Percentiles rank a stretch among this genome's conserved stretches.
phyloP scores from a whole-genome alignment of 257 asterid species.

The Linaria vulgaris region DNA sequence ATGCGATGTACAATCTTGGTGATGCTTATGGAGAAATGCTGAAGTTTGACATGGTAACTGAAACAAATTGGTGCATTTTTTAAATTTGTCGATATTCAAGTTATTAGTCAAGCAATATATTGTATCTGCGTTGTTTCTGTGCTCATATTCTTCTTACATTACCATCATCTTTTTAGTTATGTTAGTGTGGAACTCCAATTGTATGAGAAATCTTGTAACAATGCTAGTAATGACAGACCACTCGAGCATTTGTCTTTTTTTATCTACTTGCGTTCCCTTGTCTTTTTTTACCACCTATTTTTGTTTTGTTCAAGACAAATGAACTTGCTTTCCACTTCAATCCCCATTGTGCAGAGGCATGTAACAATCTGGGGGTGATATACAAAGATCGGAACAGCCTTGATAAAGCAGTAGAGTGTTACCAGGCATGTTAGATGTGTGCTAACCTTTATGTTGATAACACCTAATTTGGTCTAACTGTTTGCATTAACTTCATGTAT shows the following conservation, averaged over 20 bases:
- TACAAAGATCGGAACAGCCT: slow-evolving; percentile 98
- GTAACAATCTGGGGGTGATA: slow-evolving; percentile 98
- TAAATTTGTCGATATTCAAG: background rate
- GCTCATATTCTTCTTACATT: background rate
- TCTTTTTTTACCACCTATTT: background rate
- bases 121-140: background rate
- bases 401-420: slow-evolving; percentile 98
- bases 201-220: slow-evolving; percentile 10
- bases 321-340: slow-evolving; percentile 99
- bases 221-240: background rate
- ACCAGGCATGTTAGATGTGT: slow-evolving; percentile 65
- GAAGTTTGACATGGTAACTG: slow-evolving; percentile 94
- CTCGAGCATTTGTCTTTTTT: slow-evolving; percentile 9
- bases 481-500: slow-evolving; percentile 10
- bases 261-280: slow-evolving; percentile 11
- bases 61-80: background rate
- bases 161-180: background rate
- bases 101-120: background rate
- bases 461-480: slow-evolving; percentile 23
- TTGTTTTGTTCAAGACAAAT: slow-evolving; percentile 24
- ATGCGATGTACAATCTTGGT: slow-evolving; percentile 99
- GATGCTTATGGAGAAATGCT: slow-evolving; percentile 99
- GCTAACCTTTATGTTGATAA: slow-evolving; percentile 24
- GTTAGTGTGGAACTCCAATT: slow-evolving; percentile 19
- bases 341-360: slow-evolving; percentile 99